Percentiles rank a stretch among this genome's conserved stretches.
These are phyloP conservation scores for Graphiopsis chlorocephala DNA, from an alignment of 2,329 filamentous ascomycete genomes.

Conservation along the genomic window DNA sequence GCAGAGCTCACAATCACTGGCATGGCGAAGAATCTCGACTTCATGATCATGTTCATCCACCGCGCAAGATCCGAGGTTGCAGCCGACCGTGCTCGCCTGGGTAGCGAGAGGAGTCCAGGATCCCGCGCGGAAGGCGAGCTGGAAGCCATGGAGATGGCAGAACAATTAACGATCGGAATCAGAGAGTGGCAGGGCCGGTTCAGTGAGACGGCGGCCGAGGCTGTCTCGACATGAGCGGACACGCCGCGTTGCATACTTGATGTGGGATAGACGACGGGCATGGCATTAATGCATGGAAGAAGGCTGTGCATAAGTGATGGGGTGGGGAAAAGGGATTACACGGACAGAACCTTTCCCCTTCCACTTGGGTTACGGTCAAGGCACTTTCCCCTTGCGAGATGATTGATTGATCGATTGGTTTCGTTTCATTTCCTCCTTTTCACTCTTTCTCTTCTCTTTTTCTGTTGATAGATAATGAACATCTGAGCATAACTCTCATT, in stretches of 20 bases:
- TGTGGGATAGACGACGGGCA: not conserved
- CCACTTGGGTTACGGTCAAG: not conserved
- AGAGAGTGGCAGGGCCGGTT: constrained; percentile 15
- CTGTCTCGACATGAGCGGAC: not conserved
- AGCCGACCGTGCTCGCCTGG: constrained; percentile 50
- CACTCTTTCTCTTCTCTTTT: not conserved
- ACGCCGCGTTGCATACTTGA: not conserved
- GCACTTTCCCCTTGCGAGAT: not conserved
- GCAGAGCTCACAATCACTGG: constrained; percentile 59
- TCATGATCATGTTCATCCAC: constrained; percentile 85
- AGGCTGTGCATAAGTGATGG: not conserved
- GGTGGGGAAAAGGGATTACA: not conserved
- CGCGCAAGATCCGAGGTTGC: constrained; percentile 86
- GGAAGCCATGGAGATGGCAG: constrained; percentile 12
- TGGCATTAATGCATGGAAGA: not conserved
- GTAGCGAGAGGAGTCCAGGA: constrained; percentile 22
- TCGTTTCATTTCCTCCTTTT: not conserved
- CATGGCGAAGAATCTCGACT: constrained; percentile 64
- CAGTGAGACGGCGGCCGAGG: not conserved
- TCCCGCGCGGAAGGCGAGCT: not conserved
- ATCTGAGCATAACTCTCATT: no score
- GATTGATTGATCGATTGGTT: not conserved
- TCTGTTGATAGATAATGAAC: not conserved
- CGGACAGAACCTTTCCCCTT: not conserved
- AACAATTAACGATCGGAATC: constrained; percentile 6